phyloP scores from a whole-genome alignment of 345 rosid species.

The Arabis hirsuta region DNA sequence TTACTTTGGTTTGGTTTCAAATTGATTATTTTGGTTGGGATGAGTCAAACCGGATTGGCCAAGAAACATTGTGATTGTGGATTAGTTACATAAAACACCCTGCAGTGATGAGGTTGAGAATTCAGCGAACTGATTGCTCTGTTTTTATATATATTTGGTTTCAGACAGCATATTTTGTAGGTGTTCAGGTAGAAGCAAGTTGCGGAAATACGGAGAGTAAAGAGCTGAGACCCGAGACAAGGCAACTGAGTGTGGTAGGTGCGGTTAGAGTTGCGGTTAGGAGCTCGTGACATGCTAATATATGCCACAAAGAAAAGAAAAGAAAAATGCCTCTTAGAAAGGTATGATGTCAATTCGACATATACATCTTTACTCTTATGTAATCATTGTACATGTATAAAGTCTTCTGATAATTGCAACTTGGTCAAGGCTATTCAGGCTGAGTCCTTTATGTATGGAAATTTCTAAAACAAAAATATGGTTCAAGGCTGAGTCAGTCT shows the following conservation, averaged over 20 bases:
- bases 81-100: background rate
- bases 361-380: background rate
- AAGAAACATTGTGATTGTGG: background rate
- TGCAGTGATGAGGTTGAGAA: background rate
- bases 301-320: background rate
- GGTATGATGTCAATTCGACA: background rate
- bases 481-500: no score
- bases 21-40: no score
- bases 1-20: no score
- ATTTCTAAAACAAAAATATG: background rate
- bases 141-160: background rate
- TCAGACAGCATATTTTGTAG: slow-evolving; percentile 85
- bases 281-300: slow-evolving; percentile 47
- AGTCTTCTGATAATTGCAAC: background rate
- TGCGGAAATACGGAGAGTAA: slow-evolving; percentile 46
- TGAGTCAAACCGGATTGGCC: no score
- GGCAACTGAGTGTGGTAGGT: slow-evolving; percentile 81
- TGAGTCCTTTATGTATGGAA: background rate
- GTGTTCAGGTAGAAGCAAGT: slow-evolving; percentile 74
- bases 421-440: background rate
- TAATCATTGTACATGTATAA: slow-evolving; percentile 1
- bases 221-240: slow-evolving; percentile 69
- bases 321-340: background rate
- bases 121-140: slow-evolving; percentile 20
- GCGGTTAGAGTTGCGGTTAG: slow-evolving; percentile 89